phyloP scores from a whole-genome alignment of 768 basidiomycete species.

The Suillus lakei region DNA sequence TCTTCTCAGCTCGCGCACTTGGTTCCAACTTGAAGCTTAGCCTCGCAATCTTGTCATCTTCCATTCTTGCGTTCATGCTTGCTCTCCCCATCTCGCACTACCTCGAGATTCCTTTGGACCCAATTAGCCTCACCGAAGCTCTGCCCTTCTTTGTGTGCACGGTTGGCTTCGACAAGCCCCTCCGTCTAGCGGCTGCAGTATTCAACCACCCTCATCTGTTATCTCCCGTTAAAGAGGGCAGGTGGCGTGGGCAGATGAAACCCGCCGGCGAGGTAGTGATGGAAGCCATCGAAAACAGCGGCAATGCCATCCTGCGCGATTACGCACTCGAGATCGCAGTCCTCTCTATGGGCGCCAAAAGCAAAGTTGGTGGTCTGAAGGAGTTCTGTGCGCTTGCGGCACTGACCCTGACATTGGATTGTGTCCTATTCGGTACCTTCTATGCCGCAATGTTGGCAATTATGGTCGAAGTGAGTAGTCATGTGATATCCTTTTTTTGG shows the following conservation, averaged over 20 bases:
- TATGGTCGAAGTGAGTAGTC: slow-evolving; percentile 84
- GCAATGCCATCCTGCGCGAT: slow-evolving; percentile 86
- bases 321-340: slow-evolving; percentile 93
- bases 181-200: slow-evolving; percentile 87
- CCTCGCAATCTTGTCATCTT: slow-evolving; percentile 79
- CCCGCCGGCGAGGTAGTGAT: slow-evolving; percentile 85
- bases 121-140: slow-evolving; percentile 91
- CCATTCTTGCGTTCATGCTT: slow-evolving; percentile 82
- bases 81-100: slow-evolving; percentile 78
- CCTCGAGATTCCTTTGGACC: slow-evolving; percentile 87
- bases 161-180: slow-evolving; percentile 97
- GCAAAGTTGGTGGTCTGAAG: slow-evolving; percentile 83
- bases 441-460: slow-evolving; percentile 88
- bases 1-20: slow-evolving; percentile 85
- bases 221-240: slow-evolving; percentile 42
- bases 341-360: slow-evolving; percentile 83
- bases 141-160: slow-evolving; percentile 98
- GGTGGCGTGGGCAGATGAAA: slow-evolving; percentile 56
- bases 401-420: slow-evolving; percentile 85
- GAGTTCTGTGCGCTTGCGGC: slow-evolving; percentile 97
- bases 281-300: slow-evolving; percentile 79
- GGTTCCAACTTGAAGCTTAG: slow-evolving; percentile 74
- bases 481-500: slow-evolving; percentile 16
- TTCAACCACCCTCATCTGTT: slow-evolving; percentile 78
- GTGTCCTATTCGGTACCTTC: slow-evolving; percentile 87